Evolutionary conservation across 1,139 yeast species (phyloP), one percentile per base, ranked within the genome.

Genomic region (Saccharomyces pastorianus): DNA sequence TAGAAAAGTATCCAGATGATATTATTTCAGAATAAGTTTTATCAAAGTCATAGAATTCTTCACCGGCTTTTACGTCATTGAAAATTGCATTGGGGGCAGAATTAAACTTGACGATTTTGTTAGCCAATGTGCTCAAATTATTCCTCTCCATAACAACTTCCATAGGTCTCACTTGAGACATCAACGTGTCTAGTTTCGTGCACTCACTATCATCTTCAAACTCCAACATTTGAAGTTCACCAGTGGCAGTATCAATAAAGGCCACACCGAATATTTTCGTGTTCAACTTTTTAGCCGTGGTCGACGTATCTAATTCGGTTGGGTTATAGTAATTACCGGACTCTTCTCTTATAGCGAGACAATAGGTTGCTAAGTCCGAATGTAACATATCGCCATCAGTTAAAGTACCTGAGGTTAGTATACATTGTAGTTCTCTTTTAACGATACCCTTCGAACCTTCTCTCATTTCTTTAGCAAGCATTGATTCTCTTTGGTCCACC

Each of bases 221-320:
- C 70, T 89, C 88, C 28, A 88, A 77, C 51, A 88, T 67, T 63
- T 80, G 82, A 61, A 91, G 75, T 51, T 82, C 85, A 38, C 96
- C 95, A 0, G 98, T 89, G 0, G 99, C 84, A 0, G 98, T 89
- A 69, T 93, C 99, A 23, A 88, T 96, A 71, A 91, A 88, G 11
- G 90, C 83, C 23, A 88, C 82, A 14, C 98, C 98, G 72, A 91
- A 89, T 1, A 74, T 65, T 56, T 79, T 82, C 9, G 70, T 68
- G 1, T 77, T 76, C 48, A 68, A 66, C 6, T 67, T 68, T 17
- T 59, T 64, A 23, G 60, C 58, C 3, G 50, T 47, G 9, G 56
- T 50, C 11, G 55, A 41, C 6, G 48, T 42, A 14, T 47, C 51
- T 4, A 50, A 56, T 11, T 55, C 51, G 13, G 58, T 58, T n/a